These are phyloP conservation scores for Botryosphaeria agaves DNA, from an alignment of 2,329 filamentous ascomycete species.

Conservation along the genomic window DNA sequence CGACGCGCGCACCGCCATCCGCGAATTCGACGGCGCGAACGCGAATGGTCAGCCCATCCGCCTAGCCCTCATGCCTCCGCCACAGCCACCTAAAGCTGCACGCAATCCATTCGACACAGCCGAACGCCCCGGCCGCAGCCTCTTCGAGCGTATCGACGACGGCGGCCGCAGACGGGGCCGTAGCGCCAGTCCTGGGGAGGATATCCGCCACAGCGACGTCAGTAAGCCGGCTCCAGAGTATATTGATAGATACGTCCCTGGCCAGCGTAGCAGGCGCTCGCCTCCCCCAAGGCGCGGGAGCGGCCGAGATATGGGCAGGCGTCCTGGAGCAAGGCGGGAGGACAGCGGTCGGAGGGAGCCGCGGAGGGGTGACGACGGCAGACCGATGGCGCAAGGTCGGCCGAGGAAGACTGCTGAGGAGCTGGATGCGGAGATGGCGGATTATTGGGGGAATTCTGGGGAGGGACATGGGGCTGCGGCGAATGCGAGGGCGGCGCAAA, in stretches of 20 bases:
- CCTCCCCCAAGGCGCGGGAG: slow-evolving; percentile 32
- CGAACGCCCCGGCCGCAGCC: slow-evolving; percentile 35
- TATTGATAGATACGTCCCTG: slow-evolving; percentile 68
- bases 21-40: slow-evolving; percentile 76
- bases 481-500: slow-evolving; percentile 11
- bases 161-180: slow-evolving; percentile 22
- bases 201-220: slow-evolving; percentile 33
- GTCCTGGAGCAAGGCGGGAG: slow-evolving; percentile 26
- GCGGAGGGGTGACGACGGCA: slow-evolving; percentile 29
- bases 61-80: slow-evolving; percentile 46
- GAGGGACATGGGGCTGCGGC: slow-evolving; percentile 21
- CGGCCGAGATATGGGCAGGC: slow-evolving; percentile 29
- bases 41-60: slow-evolving; percentile 70
- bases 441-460: slow-evolving; percentile 54
- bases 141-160: slow-evolving; percentile 46
- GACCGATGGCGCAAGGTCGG: slow-evolving; percentile 23
- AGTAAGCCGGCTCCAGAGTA: slow-evolving; percentile 42
- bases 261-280: slow-evolving; percentile 20
- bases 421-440: slow-evolving; percentile 90
- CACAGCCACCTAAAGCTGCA: slow-evolving; percentile 17
- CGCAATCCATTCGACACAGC: slow-evolving; percentile 32
- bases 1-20: slow-evolving; percentile 59
- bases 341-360: slow-evolving; percentile 22
- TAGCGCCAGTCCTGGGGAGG: slow-evolving; percentile 24
- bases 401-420: slow-evolving; percentile 80